These are phyloP conservation scores for Iris pallida DNA, from an alignment of 116 monocot genomes.

Conservation along the genomic window DNA sequence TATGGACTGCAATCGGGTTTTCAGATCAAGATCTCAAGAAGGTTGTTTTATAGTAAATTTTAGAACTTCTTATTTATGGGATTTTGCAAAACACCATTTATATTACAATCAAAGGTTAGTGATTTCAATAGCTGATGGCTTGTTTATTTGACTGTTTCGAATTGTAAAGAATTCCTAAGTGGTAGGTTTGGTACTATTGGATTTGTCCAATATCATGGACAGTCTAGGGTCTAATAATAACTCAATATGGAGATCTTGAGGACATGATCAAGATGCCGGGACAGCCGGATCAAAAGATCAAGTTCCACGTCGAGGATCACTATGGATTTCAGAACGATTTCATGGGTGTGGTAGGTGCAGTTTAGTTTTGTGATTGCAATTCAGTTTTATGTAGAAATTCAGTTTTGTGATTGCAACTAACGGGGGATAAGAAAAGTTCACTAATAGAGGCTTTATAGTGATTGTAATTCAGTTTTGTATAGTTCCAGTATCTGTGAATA, in stretches of 20 bases:
- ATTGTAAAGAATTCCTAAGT: conserved; percentile 18
- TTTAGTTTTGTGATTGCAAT: too few species aligned
- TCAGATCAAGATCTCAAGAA: too few species aligned
- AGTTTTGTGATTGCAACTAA: too few species aligned
- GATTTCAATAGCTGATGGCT: neutral
- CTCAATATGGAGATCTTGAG: conserved; percentile 16
- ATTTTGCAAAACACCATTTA: too few species aligned
- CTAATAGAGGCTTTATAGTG: too few species aligned
- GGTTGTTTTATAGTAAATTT: too few species aligned
- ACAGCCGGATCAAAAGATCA: conserved; percentile 3
- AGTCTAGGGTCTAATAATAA: conserved; percentile 10
- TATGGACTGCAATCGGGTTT: too few species aligned
- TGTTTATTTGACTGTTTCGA: neutral
- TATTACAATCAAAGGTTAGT: neutral
- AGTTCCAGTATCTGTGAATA: too few species aligned
- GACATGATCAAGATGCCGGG: conserved; percentile 9
- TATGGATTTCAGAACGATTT: conserved; percentile 14
- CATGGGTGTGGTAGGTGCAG: conserved; percentile 3
- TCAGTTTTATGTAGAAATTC: too few species aligned
- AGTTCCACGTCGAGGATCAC: conserved; percentile 10
- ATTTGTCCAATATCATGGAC: conserved; percentile 20
- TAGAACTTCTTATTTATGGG: too few species aligned
- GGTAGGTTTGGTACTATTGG: conserved; percentile 22
- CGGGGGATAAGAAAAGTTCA: too few species aligned
- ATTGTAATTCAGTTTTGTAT: too few species aligned